Percentiles rank a stretch among this genome's conserved stretches.
Conservation (phyloP, 2,329 filamentous ascomycete species). For the Botrytis deweyae region DNA sequence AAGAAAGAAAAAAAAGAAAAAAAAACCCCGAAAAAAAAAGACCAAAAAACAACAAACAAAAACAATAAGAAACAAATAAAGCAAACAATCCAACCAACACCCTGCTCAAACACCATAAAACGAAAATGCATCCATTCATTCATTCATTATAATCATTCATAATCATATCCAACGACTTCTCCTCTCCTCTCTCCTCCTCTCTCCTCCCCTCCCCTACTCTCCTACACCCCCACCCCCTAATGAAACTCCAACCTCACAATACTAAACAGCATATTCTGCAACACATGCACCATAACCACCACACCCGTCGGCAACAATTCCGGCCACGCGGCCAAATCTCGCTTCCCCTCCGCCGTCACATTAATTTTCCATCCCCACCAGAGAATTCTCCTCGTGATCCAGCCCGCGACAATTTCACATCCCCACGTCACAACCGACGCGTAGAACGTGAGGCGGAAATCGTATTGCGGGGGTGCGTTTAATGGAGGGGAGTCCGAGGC, state of each 20-base stretch:
- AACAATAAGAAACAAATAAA: neutral
- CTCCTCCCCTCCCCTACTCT: too few species aligned
- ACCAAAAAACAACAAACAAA: neutral
- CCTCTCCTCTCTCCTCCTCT: neutral
- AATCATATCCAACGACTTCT: neutral
- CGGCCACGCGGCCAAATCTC: conserved; percentile 65
- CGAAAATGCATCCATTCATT: neutral
- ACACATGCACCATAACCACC: conserved; percentile 64
- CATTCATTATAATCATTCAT: neutral
- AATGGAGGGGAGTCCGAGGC: conserved; percentile 25
- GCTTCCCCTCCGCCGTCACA: conserved; percentile 62
- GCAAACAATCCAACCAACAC: neutral
- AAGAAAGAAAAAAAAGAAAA: fast-evolving
- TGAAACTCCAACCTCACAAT: conserved; percentile 63
- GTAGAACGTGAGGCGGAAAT: conserved; percentile 62
- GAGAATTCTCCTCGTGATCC: conserved; percentile 59
- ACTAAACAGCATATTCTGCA: conserved; percentile 72
- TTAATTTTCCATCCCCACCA: conserved; percentile 59
- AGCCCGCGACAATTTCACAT: conserved; percentile 62
- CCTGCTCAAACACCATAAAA: neutral
- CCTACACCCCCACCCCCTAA: conserved; percentile 18
- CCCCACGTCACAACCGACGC: conserved; percentile 65
- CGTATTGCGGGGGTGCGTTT: conserved; percentile 48
- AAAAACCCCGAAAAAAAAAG: too few species aligned
- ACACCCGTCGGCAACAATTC: conserved; percentile 66